Percentiles rank a stretch among this genome's conserved stretches.
Evolutionary conservation across 208 protist genomes (phyloP).

Genomic region (Trypanosoma rangeli): DNA sequence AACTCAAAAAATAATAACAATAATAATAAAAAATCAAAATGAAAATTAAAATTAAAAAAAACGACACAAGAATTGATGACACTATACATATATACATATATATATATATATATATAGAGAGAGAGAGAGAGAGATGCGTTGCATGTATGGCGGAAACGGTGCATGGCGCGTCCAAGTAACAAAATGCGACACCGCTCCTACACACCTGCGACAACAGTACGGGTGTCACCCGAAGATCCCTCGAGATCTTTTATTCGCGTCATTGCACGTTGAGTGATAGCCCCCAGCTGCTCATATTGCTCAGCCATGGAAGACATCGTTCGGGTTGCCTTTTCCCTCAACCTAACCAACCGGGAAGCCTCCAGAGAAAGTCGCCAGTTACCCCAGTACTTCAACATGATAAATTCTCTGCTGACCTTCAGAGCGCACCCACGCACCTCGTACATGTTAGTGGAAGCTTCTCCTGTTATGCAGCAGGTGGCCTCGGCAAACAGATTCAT

Average conservation of each 20-base stretch:
- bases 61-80: not conserved
- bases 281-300: slow-evolving; percentile 18
- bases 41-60: not conserved
- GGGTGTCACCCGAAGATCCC: not conserved
- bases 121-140: not conserved
- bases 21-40: not conserved
- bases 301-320: slow-evolving; percentile 10
- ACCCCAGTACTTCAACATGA: slow-evolving; percentile 5
- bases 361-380: slow-evolving; percentile 11
- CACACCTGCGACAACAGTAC: too few relatives aligned
- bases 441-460: too few relatives aligned
- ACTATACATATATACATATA: too few relatives aligned
- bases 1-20: not conserved
- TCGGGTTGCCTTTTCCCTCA: not conserved
- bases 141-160: not conserved
- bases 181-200: not conserved
- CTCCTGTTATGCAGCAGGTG: not conserved
- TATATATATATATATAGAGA: too few relatives aligned
- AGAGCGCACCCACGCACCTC: not conserved
- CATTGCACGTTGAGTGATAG: slow-evolving; percentile 21
- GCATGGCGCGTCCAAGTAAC: not conserved
- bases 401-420: not conserved
- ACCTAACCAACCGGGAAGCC: not conserved
- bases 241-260: slow-evolving; percentile 15
- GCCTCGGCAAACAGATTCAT: not conserved